Percentiles rank a stretch among this genome's conserved stretches.
These are phyloP conservation scores for Fusarium concolor DNA, from an alignment of 2,329 filamentous ascomycete genomes.

Conservation along the genomic window DNA sequence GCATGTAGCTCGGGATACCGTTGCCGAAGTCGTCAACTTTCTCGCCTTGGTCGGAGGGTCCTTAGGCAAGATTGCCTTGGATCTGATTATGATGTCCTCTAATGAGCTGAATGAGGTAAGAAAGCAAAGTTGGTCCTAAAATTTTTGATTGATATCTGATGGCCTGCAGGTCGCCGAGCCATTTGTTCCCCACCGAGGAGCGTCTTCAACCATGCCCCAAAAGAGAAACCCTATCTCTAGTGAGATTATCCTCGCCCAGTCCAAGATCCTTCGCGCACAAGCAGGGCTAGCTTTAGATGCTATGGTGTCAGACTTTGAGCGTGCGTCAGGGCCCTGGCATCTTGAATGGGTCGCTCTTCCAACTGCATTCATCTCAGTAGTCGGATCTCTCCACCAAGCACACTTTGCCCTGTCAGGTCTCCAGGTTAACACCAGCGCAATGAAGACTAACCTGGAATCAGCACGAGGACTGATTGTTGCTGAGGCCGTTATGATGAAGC, in stretches of 20 bases:
- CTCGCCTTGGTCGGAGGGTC: constrained; percentile 65
- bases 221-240: constrained; percentile 69
- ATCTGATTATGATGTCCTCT: constrained; percentile 68
- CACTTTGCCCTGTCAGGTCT: constrained; percentile 65
- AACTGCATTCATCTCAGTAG: constrained; percentile 64
- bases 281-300: not conserved
- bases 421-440: constrained; percentile 61
- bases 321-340: constrained; percentile 69
- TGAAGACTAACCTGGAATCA: constrained; percentile 63
- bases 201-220: constrained; percentile 68
- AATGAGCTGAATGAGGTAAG: constrained; percentile 60
- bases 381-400: constrained; percentile 64
- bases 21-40: constrained; percentile 66
- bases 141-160: constrained; percentile 59
- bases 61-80: constrained; percentile 66
- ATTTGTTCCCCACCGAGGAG: constrained; percentile 65
- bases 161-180: constrained; percentile 59
- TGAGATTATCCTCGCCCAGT: constrained; percentile 66
- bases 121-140: constrained; percentile 61
- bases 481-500: constrained; percentile 70
- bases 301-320: constrained; percentile 69
- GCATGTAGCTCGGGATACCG: constrained; percentile 66
- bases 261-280: constrained; percentile 50
- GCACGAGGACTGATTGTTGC: constrained; percentile 66
- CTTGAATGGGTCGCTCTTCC: constrained; percentile 68